These are phyloP conservation scores for Reticulascus tulasneorum DNA, from an alignment of 2,329 filamentous ascomycete genomes.

Conservation along the genomic window DNA sequence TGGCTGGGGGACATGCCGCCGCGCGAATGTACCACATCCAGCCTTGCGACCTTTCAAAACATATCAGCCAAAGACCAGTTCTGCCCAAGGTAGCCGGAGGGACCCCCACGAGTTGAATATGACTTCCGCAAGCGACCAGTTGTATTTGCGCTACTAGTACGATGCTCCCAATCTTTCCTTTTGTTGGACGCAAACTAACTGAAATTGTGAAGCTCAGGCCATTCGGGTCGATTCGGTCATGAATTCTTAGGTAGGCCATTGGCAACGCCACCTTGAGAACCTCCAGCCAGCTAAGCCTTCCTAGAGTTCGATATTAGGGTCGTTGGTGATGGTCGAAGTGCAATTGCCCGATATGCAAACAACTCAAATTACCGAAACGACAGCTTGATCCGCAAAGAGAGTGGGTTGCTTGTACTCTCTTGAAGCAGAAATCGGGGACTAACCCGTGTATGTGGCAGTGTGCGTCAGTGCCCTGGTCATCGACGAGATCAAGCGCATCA, in stretches of 20 bases:
- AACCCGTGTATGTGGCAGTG: constrained; percentile 54
- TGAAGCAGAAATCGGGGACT: neutral
- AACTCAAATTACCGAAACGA: constrained; percentile 99
- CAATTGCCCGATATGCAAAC: constrained; percentile 94
- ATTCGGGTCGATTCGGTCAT: constrained; percentile 95
- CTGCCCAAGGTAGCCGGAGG: no score
- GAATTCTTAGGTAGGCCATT: constrained; percentile 79
- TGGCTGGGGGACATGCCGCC: constrained; percentile 7
- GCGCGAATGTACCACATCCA: constrained; percentile 10
- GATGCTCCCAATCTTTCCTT: constrained; percentile 25
- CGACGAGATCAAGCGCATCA: constrained; percentile 93
- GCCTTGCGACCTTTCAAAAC: constrained; percentile 12
- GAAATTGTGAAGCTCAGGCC: constrained; percentile 69
- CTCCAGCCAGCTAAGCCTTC: neutral
- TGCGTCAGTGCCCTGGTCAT: constrained; percentile 89
- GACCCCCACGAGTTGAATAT: no score
- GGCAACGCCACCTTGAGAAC: neutral
- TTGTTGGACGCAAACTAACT: constrained; percentile 10
- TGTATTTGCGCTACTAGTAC: constrained; percentile 98
- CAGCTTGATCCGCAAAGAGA: constrained; percentile 98
- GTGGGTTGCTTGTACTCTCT: constrained; percentile 48
- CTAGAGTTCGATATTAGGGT: constrained; percentile 95
- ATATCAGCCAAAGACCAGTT: constrained; percentile 15
- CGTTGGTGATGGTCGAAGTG: constrained; percentile 87
- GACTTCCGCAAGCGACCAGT: constrained; percentile 71